Evolutionary conservation across 495 filamentous ascomycete genomes (phyloP), one percentile per base, ranked within the genome.

Genomic region (Pyronema domesticum): DNA sequence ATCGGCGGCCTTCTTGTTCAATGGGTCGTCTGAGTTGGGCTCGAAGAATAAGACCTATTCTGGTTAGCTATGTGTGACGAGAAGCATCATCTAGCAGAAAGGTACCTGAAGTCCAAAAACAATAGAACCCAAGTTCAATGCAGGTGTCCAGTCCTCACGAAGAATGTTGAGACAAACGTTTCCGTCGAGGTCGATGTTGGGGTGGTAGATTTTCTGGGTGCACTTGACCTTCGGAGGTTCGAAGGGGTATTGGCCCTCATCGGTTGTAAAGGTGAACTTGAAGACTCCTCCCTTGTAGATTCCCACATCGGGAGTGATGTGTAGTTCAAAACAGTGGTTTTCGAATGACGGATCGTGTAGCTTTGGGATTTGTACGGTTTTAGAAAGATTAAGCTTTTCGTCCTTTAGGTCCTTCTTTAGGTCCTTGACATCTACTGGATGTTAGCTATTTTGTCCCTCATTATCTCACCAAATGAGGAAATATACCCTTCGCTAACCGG

Each of bases 141-240:
- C 91, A 0, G 91, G 91, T 72, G 95, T 96, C 91, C 91, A 98
- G 72, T 98, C 91, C 72, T 96, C 91, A 54, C 91, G 73, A 63
- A 98, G 69, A 56, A 98, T 96, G 66, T 98, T 98, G 60, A 98
- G 68, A 72, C 91, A 98, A 11, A 98, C 87, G 65, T 98, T 98
- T 39, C 91, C 91, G 63, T 98, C 91, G 47, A 94, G 74, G 66
- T 98, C 91, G 68, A 98, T 96, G 68, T 98, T 98, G 9, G 91
- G 91, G 64, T 98, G 91, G 71, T 98, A 98, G 60, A 96, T 95
- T 74, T 95, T 98, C 68, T 98, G 85, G 53, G 81, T 85, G 69
- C 91, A 96, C 67, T 89, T 94, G 61, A 98, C 93, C 70, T 96
- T 96, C 0, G 91, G 91, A 55, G 91, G 89, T 67, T 96, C 91